Evolutionary conservation across 2,329 filamentous ascomycete species (phyloP).

Genomic region (Fusarium bactridioides): DNA sequence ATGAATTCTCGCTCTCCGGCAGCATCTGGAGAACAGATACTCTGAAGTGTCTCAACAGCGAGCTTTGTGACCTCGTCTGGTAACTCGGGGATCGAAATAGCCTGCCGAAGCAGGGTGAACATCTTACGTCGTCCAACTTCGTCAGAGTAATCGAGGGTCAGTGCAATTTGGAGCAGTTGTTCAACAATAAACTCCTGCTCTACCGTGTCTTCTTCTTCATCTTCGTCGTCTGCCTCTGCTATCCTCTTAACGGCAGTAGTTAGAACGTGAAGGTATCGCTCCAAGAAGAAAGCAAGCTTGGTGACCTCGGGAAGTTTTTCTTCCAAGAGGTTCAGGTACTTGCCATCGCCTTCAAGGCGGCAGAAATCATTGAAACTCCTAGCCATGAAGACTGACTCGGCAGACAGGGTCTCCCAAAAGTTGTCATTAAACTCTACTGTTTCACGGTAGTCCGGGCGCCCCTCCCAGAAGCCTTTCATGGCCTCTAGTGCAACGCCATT

Average conservation of each 20-base stretch:
- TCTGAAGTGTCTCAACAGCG: constrained; percentile 79
- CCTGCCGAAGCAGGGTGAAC: constrained; percentile 88
- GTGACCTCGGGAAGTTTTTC: constrained; percentile 97
- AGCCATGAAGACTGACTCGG: constrained; percentile 88
- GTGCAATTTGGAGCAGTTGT: constrained; percentile 89
- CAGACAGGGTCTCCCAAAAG: constrained; percentile 82
- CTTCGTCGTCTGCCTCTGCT: constrained; percentile 59
- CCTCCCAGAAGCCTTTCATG: constrained; percentile 96
- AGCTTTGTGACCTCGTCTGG: constrained; percentile 94
- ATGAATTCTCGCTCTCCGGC: constrained; percentile 84
- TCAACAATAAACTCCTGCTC: constrained; percentile 97
- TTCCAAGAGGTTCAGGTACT: constrained; percentile 79
- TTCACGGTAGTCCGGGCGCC: constrained; percentile 82
- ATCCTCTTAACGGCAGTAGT: constrained; percentile 69
- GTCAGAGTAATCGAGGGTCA: constrained; percentile 96
- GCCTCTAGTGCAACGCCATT: constrained; percentile 91
- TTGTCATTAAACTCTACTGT: constrained; percentile 74
- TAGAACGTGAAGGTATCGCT: constrained; percentile 77
- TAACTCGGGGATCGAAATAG: constrained; percentile 83
- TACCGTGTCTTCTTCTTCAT: constrained; percentile 82
- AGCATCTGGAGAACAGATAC: constrained; percentile 78
- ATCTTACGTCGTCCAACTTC: constrained; percentile 95
- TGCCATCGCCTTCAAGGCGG: constrained; percentile 74
- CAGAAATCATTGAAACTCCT: constrained; percentile 96
- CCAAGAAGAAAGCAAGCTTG: constrained; percentile 84